phyloP scores from a whole-genome alignment of 2,329 filamentous ascomycete species.

The Trichoderma atroviride region DNA sequence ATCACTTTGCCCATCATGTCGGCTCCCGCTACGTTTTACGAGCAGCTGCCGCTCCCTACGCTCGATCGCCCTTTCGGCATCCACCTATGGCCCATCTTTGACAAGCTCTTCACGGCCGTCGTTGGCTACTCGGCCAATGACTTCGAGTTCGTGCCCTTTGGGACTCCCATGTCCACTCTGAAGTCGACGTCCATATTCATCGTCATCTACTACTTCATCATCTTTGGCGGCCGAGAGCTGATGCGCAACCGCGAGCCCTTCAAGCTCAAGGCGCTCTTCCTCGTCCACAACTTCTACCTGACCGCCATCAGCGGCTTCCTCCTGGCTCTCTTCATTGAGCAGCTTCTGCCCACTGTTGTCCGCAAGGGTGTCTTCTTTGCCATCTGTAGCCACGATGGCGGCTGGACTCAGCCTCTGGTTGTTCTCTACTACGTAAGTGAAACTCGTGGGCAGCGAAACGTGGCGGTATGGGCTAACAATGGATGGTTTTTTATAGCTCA shows the following conservation, averaged over 20 bases:
- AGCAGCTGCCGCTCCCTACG: conserved; percentile 69
- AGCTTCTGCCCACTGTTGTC: conserved; percentile 81
- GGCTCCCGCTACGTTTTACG: conserved; percentile 46
- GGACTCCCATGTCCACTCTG: conserved; percentile 88
- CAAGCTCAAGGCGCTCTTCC: conserved; percentile 86
- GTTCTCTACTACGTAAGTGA: conserved; percentile 89
- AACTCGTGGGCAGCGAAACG: conserved; percentile 5
- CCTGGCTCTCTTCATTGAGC: conserved; percentile 84
- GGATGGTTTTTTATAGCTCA: conserved; percentile 63
- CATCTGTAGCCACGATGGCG: conserved; percentile 79
- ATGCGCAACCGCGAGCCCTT: conserved; percentile 87
- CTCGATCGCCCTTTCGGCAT: conserved; percentile 92
- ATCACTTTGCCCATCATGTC: conserved; percentile 38
- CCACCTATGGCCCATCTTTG: conserved; percentile 91
- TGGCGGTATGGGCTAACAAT: conserved; percentile 41
- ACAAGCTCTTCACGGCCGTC: conserved; percentile 75
- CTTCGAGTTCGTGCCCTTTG: conserved; percentile 79
- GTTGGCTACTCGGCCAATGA: conserved; percentile 82
- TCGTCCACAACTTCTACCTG: conserved; percentile 95
- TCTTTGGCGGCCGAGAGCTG: conserved; percentile 87
- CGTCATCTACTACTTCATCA: conserved; percentile 86
- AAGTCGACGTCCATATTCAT: conserved; percentile 80
- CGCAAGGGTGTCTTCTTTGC: conserved; percentile 83
- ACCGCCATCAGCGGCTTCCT: conserved; percentile 82
- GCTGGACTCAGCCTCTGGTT: conserved; percentile 92